Evolutionary conservation across 2,329 filamentous ascomycete genomes (phyloP).

Genomic region (Thielaviopsis musarum): DNA sequence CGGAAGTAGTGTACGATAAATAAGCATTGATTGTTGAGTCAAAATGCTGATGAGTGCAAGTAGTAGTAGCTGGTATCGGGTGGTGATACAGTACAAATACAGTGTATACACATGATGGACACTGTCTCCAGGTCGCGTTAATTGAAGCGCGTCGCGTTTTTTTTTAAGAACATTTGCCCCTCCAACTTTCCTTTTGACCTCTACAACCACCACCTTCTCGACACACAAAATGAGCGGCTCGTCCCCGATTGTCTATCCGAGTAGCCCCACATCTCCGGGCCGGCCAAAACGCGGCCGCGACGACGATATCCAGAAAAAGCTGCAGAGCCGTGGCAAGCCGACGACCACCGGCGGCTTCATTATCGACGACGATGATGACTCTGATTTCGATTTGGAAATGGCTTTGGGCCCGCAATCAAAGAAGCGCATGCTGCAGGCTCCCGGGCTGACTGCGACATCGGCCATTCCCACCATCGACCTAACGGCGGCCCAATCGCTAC

Average conservation of each 20-base stretch:
- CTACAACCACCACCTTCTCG: neutral
- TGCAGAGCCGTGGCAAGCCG: neutral
- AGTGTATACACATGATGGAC: neutral
- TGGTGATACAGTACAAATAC: neutral
- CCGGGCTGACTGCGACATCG: neutral
- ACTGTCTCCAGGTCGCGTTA: neutral
- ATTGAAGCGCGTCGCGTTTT: constrained; percentile 2
- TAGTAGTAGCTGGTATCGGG: neutral
- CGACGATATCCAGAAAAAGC: neutral
- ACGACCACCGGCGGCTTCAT: constrained; percentile 12
- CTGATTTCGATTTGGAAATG: constrained; percentile 7
- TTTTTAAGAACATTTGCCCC: neutral
- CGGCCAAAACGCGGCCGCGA: constrained; percentile 11
- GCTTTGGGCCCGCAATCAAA: constrained; percentile 2
- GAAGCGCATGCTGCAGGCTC: constrained; percentile 9
- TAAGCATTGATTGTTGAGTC: neutral
- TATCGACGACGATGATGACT: constrained; percentile 11
- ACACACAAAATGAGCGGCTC: constrained; percentile 2
- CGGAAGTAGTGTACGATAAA: neutral
- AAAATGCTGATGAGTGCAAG: neutral
- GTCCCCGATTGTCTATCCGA: constrained; percentile 12
- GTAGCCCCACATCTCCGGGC: constrained; percentile 10
- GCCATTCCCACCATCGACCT: neutral
- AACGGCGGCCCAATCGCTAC: neutral
- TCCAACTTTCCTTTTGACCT: neutral